phyloP scores from a whole-genome alignment of 139 green algal genomes.

The Chlamydomonas urium region DNA sequence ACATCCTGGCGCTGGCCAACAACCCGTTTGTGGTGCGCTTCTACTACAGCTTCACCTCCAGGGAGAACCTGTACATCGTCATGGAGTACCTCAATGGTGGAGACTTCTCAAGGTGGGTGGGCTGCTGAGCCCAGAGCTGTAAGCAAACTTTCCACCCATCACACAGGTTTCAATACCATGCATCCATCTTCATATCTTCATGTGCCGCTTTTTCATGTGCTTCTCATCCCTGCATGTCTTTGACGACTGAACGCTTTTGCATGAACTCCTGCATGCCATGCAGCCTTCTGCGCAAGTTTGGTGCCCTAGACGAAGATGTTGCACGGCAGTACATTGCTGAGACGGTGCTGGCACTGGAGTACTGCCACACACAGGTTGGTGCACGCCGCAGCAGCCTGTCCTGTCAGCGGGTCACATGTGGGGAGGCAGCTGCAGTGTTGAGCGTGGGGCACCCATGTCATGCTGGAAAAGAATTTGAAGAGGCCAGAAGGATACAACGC shows the following conservation, averaged over 20 bases:
- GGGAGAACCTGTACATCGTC: conserved; percentile 94
- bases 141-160: too few relatives aligned
- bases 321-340: conserved; percentile 87
- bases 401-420: too few relatives aligned
- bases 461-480: too few relatives aligned
- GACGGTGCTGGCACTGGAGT: conserved; percentile 90
- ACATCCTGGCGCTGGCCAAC: conserved; percentile 87
- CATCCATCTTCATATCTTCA: not conserved
- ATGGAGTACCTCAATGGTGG: conserved; percentile 95
- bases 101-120: conserved; percentile 68
- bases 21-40: conserved; percentile 85
- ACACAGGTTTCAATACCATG: too few relatives aligned
- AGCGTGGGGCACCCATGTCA: too few relatives aligned
- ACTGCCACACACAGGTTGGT: conserved; percentile 78
- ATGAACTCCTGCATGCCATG: not conserved
- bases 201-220: not conserved
- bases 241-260: too few relatives aligned
- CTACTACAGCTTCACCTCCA: conserved; percentile 88
- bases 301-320: conserved; percentile 75
- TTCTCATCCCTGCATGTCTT: not conserved
- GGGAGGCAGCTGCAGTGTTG: too few relatives aligned
- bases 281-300: conserved; percentile 74
- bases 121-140: too few relatives aligned
- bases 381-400: too few relatives aligned
- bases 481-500: too few relatives aligned